Evolutionary conservation across 2,329 filamentous ascomycete genomes (phyloP).

Genomic region (Tolypocladium sp.): DNA sequence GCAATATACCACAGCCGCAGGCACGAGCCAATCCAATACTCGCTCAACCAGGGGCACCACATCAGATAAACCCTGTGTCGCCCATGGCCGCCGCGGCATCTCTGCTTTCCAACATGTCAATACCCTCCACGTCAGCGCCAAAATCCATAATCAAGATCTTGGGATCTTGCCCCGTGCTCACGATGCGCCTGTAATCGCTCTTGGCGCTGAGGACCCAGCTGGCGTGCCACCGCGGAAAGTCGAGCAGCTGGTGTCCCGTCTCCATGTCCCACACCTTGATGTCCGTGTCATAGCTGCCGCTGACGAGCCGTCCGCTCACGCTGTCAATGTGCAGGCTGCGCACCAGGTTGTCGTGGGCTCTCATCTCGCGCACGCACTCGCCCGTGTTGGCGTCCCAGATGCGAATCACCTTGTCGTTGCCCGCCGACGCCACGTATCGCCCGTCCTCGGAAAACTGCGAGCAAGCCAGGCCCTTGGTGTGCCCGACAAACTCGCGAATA

Average conservation of each 20-base stretch:
- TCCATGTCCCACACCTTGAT: conserved; percentile 91
- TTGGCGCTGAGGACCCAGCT: conserved; percentile 97
- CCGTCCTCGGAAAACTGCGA: conserved; percentile 95
- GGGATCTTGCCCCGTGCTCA: conserved; percentile 90
- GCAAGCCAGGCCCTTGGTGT: conserved; percentile 89
- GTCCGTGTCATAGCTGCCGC: conserved; percentile 88
- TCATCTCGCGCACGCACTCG: conserved; percentile 69
- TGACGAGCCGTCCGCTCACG: conserved; percentile 76
- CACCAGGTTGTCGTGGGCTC: conserved; percentile 78
- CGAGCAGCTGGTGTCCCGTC: conserved; percentile 66
- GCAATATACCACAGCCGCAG: neutral
- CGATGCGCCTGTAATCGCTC: conserved; percentile 88
- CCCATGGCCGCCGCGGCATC: conserved; percentile 5
- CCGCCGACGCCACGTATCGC: conserved; percentile 85
- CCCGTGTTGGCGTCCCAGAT: conserved; percentile 93
- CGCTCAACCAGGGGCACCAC: neutral
- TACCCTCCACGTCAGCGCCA: conserved; percentile 50
- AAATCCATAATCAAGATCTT: conserved; percentile 94
- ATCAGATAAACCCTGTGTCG: conserved; percentile 16
- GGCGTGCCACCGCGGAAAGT: conserved; percentile 89
- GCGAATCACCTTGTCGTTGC: conserved; percentile 91
- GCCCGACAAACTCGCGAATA: conserved; percentile 81
- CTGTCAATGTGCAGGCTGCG: conserved; percentile 86
- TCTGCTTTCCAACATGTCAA: conserved; percentile 47
- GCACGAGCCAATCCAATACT: neutral